Base-by-base conservation (phyloP, 441 rosid genomes). In the Gossypium aridum region DNA sequence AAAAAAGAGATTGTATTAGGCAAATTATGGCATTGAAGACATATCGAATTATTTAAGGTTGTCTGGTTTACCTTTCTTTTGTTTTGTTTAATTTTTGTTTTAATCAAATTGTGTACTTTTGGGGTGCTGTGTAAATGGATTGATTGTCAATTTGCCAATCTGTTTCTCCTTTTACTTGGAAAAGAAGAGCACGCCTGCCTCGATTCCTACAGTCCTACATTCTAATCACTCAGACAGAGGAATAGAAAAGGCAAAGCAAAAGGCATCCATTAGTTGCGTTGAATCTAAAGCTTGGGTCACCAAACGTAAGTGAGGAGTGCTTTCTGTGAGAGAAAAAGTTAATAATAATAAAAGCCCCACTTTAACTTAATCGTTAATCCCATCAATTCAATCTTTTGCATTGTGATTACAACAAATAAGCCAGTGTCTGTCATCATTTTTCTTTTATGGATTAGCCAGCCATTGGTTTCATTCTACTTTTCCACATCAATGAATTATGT, bases 41-140 rank as follows among this genome's bases (percentile, higher is more conserved):
- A 2, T 39, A 59, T 73, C 73, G 70, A 60, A 72, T 55, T 43
- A 63, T 64, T 74, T 63, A 72, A 72, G 83, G 80, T 69, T 80
- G 75, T 54, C 72, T 28, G 20, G 74, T 74, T 49, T 47, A 47
- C 64, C 17, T 49, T 20, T 37, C 43, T 34, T 34, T 28, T 37
- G 19, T 17, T 54, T n/a, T 16, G 20, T 17, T 54, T 54, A 16
- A 6, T 16, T 20, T 16, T 54, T 1, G 19, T 14, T 16, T 51
- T 16, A 28, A n/a, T 39, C 39, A 34, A 34, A 6, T 39, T 64
- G 53, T 65, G 71, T 70, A 70, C 61, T 71, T 37, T 59, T 34
- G 25, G 66, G 70, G 25, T 63, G 13, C 67, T 77, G 74, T 80
- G 80, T 80, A 83, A 80, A 85, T 75, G 77, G 75, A 51, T 76